Percentiles rank a stretch among this genome's conserved stretches.
Conservation (phyloP, 306 rosid genomes). For the Rosa persica region DNA sequence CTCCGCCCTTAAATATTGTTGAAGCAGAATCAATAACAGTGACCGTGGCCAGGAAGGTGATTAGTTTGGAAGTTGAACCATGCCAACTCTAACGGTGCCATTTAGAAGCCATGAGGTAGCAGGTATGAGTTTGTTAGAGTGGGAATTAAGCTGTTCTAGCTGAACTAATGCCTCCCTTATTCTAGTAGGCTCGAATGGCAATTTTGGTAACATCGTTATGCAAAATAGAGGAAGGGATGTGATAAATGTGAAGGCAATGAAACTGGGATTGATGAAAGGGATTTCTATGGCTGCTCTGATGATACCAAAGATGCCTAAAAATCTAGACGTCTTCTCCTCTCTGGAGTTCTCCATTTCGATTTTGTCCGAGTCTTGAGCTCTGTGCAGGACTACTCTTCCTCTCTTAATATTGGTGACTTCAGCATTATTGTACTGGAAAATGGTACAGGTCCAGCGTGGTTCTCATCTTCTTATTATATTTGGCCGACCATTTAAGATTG, state of each 20-base stretch:
- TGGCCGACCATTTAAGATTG: too few relatives aligned
- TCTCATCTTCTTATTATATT: not conserved
- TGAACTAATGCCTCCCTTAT: too few relatives aligned
- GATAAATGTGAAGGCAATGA: constrained; percentile 3
- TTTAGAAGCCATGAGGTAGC: not conserved
- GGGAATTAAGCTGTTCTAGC: not conserved
- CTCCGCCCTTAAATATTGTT: not conserved
- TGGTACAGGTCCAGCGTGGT: not conserved
- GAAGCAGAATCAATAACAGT: not conserved
- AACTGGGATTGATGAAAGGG: constrained; percentile 1
- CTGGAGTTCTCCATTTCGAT: not conserved
- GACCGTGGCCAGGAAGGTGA: not conserved
- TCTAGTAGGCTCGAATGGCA: not conserved
- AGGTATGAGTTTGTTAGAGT: not conserved
- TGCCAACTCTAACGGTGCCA: not conserved
- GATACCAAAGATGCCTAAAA: constrained; percentile 6
- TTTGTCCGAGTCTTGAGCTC: not conserved
- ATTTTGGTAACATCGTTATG: not conserved
- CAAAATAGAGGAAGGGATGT: constrained; percentile 6
- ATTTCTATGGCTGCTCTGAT: not conserved
- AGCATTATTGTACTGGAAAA: not conserved
- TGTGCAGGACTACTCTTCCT: not conserved
- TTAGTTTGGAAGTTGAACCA: not conserved
- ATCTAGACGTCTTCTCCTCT: not conserved
- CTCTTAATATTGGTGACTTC: not conserved